Evolutionary conservation across 768 basidiomycete species (phyloP).

Genomic region (Mycena vitilis): DNA sequence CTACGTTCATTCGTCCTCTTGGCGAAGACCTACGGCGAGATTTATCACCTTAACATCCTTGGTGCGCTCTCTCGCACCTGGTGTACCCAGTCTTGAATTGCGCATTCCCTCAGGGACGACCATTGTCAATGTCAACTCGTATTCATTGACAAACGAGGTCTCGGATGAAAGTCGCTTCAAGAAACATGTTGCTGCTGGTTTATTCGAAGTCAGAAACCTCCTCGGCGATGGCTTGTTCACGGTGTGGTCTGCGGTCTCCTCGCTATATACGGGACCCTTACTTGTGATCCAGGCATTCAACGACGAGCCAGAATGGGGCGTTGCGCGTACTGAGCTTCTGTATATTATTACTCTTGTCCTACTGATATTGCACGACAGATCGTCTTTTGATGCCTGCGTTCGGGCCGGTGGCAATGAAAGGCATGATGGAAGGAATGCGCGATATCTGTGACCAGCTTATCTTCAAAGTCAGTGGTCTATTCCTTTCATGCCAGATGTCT

Average conservation of each 20-base stretch:
- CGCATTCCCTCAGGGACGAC: background rate
- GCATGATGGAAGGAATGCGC: constrained; percentile 61
- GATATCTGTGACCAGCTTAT: constrained; percentile 58
- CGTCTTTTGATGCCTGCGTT: constrained; percentile 31
- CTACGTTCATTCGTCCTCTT: constrained; percentile 45
- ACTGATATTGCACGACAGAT: background rate
- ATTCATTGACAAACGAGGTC: constrained; percentile 22
- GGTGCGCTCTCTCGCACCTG: constrained; percentile 34
- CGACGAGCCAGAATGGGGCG: constrained; percentile 16
- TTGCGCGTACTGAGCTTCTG: constrained; percentile 17
- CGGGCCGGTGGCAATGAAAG: constrained; percentile 30
- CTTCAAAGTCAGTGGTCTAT: constrained; percentile 46
- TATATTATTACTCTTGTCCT: background rate
- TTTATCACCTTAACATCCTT: constrained; percentile 48
- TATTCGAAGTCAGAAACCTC: constrained; percentile 15
- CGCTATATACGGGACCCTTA: background rate
- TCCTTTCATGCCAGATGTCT: background rate
- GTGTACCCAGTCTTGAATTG: background rate
- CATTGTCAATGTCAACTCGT: constrained; percentile 7
- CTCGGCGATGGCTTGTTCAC: constrained; percentile 18
- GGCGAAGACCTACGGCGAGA: constrained; percentile 51
- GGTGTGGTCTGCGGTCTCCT: background rate
- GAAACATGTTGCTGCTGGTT: constrained; percentile 10
- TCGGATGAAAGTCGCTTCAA: constrained; percentile 28
- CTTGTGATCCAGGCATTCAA: background rate